These are phyloP conservation scores for Starmerella powellii DNA, from an alignment of 805 yeast genomes.

Conservation along the genomic window DNA sequence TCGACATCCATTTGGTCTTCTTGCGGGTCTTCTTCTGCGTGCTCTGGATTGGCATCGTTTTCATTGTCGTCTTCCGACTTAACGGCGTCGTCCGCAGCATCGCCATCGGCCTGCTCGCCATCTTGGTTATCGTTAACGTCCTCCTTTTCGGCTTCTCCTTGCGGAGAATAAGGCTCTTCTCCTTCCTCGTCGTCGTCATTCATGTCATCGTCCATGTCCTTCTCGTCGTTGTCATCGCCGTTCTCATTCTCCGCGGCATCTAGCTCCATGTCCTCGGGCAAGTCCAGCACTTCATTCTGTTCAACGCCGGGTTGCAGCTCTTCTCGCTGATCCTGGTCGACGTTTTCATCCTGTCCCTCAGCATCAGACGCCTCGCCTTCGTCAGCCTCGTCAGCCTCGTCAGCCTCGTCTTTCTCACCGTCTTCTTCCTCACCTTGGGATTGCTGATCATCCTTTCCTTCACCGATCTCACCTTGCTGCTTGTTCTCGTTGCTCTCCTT, in stretches of 20 bases:
- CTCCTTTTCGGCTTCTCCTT: too few species aligned
- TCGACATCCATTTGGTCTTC: constrained; percentile 24
- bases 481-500: constrained; percentile 22
- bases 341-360: constrained; percentile 26
- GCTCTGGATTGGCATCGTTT: constrained; percentile 24
- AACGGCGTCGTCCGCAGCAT: constrained; percentile 23
- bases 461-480: constrained; percentile 33
- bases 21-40: constrained; percentile 24
- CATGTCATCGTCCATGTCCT: constrained; percentile 33
- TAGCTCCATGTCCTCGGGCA: constrained; percentile 84
- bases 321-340: constrained; percentile 41
- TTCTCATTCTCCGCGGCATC: constrained; percentile 57
- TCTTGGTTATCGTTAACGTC: constrained; percentile 21
- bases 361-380: constrained; percentile 56
- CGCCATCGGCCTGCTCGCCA: constrained; percentile 22
- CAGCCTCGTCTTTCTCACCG: constrained; percentile 29
- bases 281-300: constrained; percentile 73
- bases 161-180: too few species aligned
- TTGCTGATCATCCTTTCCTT: constrained; percentile 42
- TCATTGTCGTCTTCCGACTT: constrained; percentile 23
- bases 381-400: constrained; percentile 41
- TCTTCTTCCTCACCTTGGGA: constrained; percentile 60
- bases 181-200: constrained; percentile 28
- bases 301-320: constrained; percentile 64
- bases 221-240: constrained; percentile 33